Evolutionary conservation across 2,329 filamentous ascomycete genomes (phyloP).

Genomic region (Alternaria angustiovoidea): DNA sequence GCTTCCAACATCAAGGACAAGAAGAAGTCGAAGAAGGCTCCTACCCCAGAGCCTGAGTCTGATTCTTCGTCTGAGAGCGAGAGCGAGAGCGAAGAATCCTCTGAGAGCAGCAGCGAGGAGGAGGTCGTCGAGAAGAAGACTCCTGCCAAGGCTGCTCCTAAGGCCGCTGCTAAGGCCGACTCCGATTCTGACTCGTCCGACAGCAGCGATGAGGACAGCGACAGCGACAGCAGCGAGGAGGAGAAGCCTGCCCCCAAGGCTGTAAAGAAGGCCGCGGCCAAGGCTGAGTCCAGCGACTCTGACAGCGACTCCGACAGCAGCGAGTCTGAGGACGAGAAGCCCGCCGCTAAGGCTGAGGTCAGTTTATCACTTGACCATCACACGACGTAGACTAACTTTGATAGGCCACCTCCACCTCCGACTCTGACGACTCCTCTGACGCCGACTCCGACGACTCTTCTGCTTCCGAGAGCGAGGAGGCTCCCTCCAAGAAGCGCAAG

Average conservation of each 20-base stretch:
- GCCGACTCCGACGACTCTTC: constrained; percentile 49
- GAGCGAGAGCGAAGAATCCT: constrained; percentile 44
- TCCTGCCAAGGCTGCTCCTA: constrained; percentile 43
- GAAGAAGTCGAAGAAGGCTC: constrained; percentile 61
- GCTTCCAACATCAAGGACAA: constrained; percentile 54
- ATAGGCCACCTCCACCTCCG: constrained; percentile 32
- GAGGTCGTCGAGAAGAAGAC: constrained; percentile 49
- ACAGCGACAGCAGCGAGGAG: constrained; percentile 42
- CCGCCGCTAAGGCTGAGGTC: constrained; percentile 42
- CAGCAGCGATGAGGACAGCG: constrained; percentile 37
- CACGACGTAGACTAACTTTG: constrained; percentile 22
- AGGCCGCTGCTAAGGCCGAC: constrained; percentile 49
- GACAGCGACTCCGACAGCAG: constrained; percentile 35
- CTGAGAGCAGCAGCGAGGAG: constrained; percentile 40
- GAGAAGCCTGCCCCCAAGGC: constrained; percentile 40
- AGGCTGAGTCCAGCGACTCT: constrained; percentile 50
- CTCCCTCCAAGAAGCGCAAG: constrained; percentile 72
- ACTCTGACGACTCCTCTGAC: constrained; percentile 36
- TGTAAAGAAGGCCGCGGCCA: constrained; percentile 42
- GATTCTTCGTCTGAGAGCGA: constrained; percentile 51
- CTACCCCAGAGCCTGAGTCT: constrained; percentile 57
- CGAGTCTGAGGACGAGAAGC: constrained; percentile 41
- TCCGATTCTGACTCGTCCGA: constrained; percentile 37
- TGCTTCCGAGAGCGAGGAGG: constrained; percentile 45
- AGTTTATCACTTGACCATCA: constrained; percentile 24